Percentiles rank a stretch among this genome's conserved stretches.
Conservation (phyloP, 768 basidiomycete genomes). For the Tulasnella sp. region DNA sequence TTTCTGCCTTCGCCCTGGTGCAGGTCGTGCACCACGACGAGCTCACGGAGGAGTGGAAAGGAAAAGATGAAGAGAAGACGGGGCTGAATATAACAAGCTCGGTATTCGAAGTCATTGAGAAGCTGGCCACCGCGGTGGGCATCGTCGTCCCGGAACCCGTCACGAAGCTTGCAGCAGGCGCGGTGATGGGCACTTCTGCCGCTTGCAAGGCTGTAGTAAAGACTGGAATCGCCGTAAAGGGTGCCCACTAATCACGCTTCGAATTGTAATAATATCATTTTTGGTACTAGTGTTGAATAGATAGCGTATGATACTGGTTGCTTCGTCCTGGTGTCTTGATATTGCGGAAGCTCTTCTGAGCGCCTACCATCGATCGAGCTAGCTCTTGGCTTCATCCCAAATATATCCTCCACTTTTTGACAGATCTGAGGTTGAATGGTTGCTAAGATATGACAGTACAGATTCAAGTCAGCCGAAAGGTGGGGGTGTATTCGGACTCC, state of each 20-base stretch:
- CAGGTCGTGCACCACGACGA: constrained; percentile 1
- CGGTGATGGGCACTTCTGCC: background rate
- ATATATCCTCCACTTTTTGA: too few relatives aligned
- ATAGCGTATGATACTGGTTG: too few relatives aligned
- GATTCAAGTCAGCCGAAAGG: too few relatives aligned
- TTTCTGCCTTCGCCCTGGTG: background rate
- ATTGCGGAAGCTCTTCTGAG: too few relatives aligned
- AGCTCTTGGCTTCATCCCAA: too few relatives aligned
- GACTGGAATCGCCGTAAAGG: background rate
- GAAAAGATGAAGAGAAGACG: background rate
- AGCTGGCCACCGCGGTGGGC: background rate
- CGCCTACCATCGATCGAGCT: too few relatives aligned
- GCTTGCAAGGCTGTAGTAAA: background rate
- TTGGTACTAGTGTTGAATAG: too few relatives aligned
- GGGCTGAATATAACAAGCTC: background rate
- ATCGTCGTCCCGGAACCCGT: background rate
- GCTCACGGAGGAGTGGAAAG: background rate
- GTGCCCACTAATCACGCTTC: background rate
- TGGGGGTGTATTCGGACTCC: too few relatives aligned
- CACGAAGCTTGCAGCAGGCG: background rate
- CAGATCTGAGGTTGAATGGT: too few relatives aligned
- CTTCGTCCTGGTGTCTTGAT: too few relatives aligned
- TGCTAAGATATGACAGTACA: too few relatives aligned
- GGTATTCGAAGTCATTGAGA: background rate
- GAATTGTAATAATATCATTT: background rate